Evolutionary conservation across 139 green algal genomes (phyloP), one percentile per base, ranked within the genome.

Genomic region (Raphidocelis subcapitata): DNA sequence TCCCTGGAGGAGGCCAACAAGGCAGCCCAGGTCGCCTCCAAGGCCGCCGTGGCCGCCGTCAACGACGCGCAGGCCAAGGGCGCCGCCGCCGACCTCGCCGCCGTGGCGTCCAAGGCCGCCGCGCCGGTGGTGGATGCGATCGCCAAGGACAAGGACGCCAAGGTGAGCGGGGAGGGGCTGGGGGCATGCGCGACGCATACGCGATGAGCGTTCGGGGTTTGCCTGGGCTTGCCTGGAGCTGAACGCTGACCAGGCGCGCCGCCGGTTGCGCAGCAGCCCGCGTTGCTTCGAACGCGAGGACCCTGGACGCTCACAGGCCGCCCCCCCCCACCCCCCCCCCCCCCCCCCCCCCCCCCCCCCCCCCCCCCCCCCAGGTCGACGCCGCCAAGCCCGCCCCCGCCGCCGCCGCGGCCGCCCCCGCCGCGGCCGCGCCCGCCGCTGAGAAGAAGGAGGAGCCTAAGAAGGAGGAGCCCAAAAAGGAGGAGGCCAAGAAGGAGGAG

Each of bases 1-100:
- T 49, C 26, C 47, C 69, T 70, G 70, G 70, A 68, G 12, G 46
- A 68, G 21, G 70, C 70, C 47, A 76, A 76, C 49, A 47, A 37
- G 16, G 70, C 70, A 21, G 70, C 70, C 5, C 31, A 69, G 23
- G 68, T 44, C 41, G 70, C 70, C 37, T n/a, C 70, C 23, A n/a
- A 26, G 21, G 70, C 60, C 41, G 70, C 70, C 24, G 61, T 76
- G 14, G 20, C 47, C 16, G 70, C 70, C 55, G 60, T 37, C 12
- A 70, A 49, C 47, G 68, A 63, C 28, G 55, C 68, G 21, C 61
- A 70, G 60, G 57, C 46, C 26, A 62, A 69, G 20, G 31, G 55
- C 29, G 10, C 31, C 12, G 24, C 70, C 12, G 1, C 47, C 5
- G 29, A 10, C 32, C 47, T 70, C 57, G 70, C 70, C 20, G 5